Evolutionary conservation across 257 asterid genomes (phyloP).

Genomic region (Primulina eburnea): DNA sequence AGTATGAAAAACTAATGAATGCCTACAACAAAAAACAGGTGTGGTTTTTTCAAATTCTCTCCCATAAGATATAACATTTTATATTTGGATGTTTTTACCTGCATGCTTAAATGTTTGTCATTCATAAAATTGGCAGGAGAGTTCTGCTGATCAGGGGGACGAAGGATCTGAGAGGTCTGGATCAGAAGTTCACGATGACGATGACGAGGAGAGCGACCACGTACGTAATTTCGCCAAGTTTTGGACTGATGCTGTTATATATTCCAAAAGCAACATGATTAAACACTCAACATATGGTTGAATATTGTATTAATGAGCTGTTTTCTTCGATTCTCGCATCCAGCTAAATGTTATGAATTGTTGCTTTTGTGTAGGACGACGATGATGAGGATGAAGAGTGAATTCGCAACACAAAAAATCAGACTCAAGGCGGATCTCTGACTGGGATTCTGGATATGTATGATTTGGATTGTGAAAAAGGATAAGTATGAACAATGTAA

Average conservation of each 20-base stretch:
- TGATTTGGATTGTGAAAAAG: constrained; percentile 34
- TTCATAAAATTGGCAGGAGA: constrained; percentile 50
- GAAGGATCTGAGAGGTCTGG: constrained; percentile 72
- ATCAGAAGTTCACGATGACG: constrained; percentile 64
- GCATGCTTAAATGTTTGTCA: constrained; percentile 2
- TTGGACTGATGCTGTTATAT: not conserved
- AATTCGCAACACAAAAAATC: constrained; percentile 6
- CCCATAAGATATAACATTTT: not conserved
- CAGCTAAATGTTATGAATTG: not conserved
- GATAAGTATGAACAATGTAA: constrained; percentile 18
- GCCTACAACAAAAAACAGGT: constrained; percentile 92
- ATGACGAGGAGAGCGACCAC: constrained; percentile 62
- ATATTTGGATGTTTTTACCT: not conserved
- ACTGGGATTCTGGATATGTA: constrained; percentile 32
- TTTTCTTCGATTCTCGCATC: not conserved
- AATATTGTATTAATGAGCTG: not conserved
- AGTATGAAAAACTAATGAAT: constrained; percentile 72
- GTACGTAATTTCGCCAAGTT: constrained; percentile 25
- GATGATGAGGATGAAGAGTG: constrained; percentile 33
- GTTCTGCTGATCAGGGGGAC: constrained; percentile 79
- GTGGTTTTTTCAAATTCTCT: not conserved
- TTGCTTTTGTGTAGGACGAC: constrained; percentile 32
- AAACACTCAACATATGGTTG: too few species aligned
- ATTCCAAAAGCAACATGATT: too few species aligned
- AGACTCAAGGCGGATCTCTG: constrained; percentile 12